Base-by-base conservation (phyloP, 257 asterid genomes). In the Ajuga chamaepitys region DNA sequence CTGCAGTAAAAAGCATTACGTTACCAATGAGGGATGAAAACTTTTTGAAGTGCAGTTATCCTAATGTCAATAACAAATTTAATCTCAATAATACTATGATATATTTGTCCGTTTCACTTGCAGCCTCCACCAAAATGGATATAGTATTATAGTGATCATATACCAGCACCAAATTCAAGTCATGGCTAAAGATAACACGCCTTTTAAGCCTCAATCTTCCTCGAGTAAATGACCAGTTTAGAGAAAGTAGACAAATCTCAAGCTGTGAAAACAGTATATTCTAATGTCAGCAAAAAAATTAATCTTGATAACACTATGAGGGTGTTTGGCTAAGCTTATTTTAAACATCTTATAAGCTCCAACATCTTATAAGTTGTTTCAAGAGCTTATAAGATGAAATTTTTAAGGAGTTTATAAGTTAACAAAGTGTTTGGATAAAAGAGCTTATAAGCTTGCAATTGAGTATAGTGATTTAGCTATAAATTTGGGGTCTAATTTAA, bases 1-100 rank as follows among this genome's bases (percentile, higher is more conserved):
- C 99, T 90, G 77, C 57, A 70, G 52, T 57, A 54, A 51, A 38
- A 74, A 72, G 60, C 66, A 72, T 48, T 38, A 3, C 18, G 44
- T 50, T 35, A 64, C 26, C 7, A 10, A 42, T 22, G 35, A 50
- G 20, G 20, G 10, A 64, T 44, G 13, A 41, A 9, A 44, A 20
- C 25, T 2, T 13, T 42, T 10, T 45, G 56, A 32, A 24, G 20
- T 44, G n/a, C 16, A 26, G 30, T 26, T 45, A 45, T n/a, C 47
- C 64, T 46, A 21, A 45, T 38, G 58, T 32, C 34, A 57, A 9
- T 22, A 26, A 11, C 24, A 22, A n/a, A n/a, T 37, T 30, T 50
- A 30, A 2, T 2, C 51, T 52, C 45, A 47, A 21, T 42, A 32
- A 62, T 7, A 52, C 21, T 12, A 58, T 9, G 62, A 57, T 9